A percentile compares a stretch with the other conserved stretches of the same genome.
phyloP scores from a whole-genome alignment of 2,329 filamentous ascomycete genomes.

The Fusarium xylarioides region DNA sequence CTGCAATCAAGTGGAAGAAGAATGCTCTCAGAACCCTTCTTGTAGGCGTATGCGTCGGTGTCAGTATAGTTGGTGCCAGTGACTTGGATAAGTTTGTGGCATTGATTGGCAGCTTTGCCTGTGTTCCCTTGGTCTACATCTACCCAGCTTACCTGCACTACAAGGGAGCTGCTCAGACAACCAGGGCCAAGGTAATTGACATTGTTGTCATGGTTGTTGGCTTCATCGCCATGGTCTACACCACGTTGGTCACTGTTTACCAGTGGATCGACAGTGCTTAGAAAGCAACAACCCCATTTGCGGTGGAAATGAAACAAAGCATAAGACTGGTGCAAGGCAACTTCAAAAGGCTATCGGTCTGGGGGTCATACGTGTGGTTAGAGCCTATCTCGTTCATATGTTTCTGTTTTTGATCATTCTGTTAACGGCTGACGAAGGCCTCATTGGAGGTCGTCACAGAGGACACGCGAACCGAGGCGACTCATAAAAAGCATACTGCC shows the following conservation, averaged over 20 bases:
- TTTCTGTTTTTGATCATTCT: neutral
- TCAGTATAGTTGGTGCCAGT: slow-evolving; percentile 71
- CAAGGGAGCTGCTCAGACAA: slow-evolving; percentile 69
- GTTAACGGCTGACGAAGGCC: neutral
- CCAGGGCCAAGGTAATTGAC: slow-evolving; percentile 66
- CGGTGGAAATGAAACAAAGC: neutral
- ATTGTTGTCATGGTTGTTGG: slow-evolving; percentile 70
- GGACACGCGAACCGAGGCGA: neutral
- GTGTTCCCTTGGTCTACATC: slow-evolving; percentile 79
- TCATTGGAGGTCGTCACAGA: neutral
- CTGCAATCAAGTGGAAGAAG: slow-evolving; percentile 78
- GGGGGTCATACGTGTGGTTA: neutral
- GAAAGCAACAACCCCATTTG: neutral
- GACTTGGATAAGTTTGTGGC: slow-evolving; percentile 80
- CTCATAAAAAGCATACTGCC: neutral
- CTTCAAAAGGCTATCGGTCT: slow-evolving; percentile 17
- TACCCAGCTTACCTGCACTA: slow-evolving; percentile 78
- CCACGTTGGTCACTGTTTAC: slow-evolving; percentile 67
- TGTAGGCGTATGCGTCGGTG: slow-evolving; percentile 66
- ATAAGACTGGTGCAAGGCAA: slow-evolving; percentile 25
- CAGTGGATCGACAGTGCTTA: slow-evolving; percentile 47
- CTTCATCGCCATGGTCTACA: slow-evolving; percentile 74
- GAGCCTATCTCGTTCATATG: neutral
- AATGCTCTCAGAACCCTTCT: slow-evolving; percentile 69
- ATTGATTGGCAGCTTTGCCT: slow-evolving; percentile 77